Conservation (phyloP, 208 protist genomes). For the Leishmania aethiopica region DNA sequence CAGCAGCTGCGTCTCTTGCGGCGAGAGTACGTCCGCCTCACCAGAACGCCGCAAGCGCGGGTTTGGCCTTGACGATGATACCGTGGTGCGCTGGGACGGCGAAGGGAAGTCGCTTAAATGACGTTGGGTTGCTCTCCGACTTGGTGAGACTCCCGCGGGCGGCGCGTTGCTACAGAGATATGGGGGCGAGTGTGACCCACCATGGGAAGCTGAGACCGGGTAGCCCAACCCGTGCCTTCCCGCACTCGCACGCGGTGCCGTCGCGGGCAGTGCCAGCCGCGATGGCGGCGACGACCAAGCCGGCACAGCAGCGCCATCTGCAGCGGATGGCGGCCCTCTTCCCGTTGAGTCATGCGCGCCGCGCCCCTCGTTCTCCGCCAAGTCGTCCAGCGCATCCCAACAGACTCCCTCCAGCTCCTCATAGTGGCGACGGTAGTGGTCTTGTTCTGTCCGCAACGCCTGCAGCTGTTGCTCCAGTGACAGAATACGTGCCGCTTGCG, state of each 20-base stretch:
- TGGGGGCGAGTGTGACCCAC: background rate
- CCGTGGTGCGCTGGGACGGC: background rate
- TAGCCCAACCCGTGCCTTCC: background rate
- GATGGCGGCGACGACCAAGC: background rate
- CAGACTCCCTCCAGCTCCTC: conserved; percentile 18
- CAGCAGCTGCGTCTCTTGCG: conserved; percentile 1
- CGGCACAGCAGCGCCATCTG: background rate
- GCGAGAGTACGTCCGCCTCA: background rate
- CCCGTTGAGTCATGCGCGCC: background rate
- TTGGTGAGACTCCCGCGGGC: background rate
- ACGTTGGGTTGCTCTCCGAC: background rate
- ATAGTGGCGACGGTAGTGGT: conserved; percentile 13
- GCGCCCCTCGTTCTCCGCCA: background rate
- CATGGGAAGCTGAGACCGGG: background rate
- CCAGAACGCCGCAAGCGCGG: background rate
- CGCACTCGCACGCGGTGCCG: background rate
- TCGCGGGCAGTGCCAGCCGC: background rate
- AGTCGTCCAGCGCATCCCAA: conserved; percentile 18
- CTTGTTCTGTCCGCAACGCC: conserved; percentile 5
- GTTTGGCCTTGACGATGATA: background rate
- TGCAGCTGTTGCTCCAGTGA: conserved; percentile 6
- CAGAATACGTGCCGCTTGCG: background rate
- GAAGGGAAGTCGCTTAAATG: background rate
- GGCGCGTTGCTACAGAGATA: background rate
- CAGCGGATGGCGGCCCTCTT: background rate